A percentile compares a stretch with the other conserved stretches of the same genome.
Conservation (phyloP, 2,329 filamentous ascomycete species). For the Didymosphaeria variabile region DNA sequence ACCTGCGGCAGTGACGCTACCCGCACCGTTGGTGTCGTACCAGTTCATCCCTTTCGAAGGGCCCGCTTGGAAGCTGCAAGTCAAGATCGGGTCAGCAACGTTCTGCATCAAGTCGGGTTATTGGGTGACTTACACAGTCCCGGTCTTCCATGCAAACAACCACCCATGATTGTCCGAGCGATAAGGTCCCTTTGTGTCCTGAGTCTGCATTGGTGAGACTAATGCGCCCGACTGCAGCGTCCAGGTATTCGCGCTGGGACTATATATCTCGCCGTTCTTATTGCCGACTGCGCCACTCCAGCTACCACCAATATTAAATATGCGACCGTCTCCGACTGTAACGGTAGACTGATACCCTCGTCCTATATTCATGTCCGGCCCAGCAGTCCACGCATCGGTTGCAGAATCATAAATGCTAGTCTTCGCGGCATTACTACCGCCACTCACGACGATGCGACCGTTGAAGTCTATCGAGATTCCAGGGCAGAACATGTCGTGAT, state of each 20-base stretch:
- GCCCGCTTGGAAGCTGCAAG: slow-evolving; percentile 60
- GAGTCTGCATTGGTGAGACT: slow-evolving; percentile 62
- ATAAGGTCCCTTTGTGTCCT: slow-evolving; percentile 55
- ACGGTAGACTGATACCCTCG: slow-evolving; percentile 67
- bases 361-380: slow-evolving; percentile 62
- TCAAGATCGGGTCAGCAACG: not conserved
- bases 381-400: slow-evolving; percentile 57
- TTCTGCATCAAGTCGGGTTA: not conserved
- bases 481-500: slow-evolving; percentile 67
- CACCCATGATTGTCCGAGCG: slow-evolving; percentile 64
- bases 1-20: slow-evolving; percentile 55
- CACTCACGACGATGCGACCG: slow-evolving; percentile 63
- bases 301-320: slow-evolving; percentile 68
- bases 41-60: slow-evolving; percentile 66
- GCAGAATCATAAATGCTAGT: slow-evolving; percentile 56
- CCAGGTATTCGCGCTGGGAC: slow-evolving; percentile 59
- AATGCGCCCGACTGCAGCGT: slow-evolving; percentile 53
- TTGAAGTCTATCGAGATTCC: slow-evolving; percentile 60
- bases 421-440: slow-evolving; percentile 60
- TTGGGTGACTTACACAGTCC: slow-evolving; percentile 42
- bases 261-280: slow-evolving; percentile 64
- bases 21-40: slow-evolving; percentile 59
- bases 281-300: slow-evolving; percentile 58
- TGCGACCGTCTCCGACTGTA: slow-evolving; percentile 61
- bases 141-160: slow-evolving; percentile 61